phyloP scores from a whole-genome alignment of 1,139 yeast genomes.

The Yamadazyma siamensis region DNA sequence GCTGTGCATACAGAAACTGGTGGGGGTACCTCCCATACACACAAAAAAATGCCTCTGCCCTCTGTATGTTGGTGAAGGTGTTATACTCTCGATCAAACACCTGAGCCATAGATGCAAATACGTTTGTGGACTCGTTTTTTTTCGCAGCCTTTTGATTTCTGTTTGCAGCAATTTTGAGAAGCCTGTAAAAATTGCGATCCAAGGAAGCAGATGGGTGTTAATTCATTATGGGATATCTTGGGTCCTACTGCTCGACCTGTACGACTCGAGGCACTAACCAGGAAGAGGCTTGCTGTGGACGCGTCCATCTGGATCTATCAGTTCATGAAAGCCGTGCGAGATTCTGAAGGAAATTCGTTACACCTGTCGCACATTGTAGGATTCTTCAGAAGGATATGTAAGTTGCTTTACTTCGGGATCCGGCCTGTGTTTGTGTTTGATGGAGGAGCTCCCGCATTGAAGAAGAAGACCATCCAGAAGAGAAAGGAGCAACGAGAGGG shows the following conservation, averaged over 20 bases:
- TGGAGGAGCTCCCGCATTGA: constrained; percentile 91
- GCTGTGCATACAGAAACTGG: too few species aligned
- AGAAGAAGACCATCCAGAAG: constrained; percentile 67
- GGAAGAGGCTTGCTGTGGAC: constrained; percentile 86
- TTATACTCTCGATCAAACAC: too few species aligned
- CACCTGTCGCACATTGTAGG: constrained; percentile 88
- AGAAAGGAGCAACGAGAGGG: constrained; percentile 76
- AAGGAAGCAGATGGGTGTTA: constrained; percentile 99
- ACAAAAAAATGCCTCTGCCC: too few species aligned
- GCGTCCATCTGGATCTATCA: constrained; percentile 99
- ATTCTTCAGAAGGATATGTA: constrained; percentile 90
- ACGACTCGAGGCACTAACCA: constrained; percentile 73
- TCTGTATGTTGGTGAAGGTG: too few species aligned
- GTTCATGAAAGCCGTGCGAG: constrained; percentile 91
- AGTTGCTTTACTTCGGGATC: constrained; percentile 83
- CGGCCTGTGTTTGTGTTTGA: constrained; percentile 94
- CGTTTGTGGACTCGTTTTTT: too few species aligned
- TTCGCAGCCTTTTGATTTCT: too few species aligned
- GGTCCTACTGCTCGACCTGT: constrained; percentile 93
- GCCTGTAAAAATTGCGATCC: too few species aligned
- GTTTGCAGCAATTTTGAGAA: too few species aligned
- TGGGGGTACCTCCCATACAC: too few species aligned
- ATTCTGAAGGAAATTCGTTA: constrained; percentile 74
- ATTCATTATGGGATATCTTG: constrained; percentile 88
- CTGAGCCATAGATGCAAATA: too few species aligned